Conservation (phyloP, 352 stramenopile species). For the Phytopythium mirpurense region DNA sequence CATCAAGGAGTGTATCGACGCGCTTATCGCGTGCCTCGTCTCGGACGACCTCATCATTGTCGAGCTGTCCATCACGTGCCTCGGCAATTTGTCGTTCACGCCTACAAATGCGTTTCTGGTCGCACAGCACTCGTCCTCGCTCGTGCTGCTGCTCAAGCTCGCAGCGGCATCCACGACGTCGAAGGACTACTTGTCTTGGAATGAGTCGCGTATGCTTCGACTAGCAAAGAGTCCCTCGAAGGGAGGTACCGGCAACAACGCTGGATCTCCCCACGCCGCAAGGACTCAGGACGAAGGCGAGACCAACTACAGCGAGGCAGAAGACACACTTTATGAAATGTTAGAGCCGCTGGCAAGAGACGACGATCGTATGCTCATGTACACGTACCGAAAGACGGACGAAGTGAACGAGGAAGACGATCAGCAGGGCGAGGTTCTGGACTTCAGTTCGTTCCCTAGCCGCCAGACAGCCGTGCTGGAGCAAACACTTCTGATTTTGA, state of each 20-base stretch:
- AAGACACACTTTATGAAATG: conserved; percentile 4
- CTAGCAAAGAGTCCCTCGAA: conserved; percentile 12
- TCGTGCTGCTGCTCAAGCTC: conserved; percentile 45
- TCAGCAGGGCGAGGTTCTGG: conserved; percentile 17
- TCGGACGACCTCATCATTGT: conserved; percentile 60
- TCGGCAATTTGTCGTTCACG: conserved; percentile 67
- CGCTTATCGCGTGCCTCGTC: conserved; percentile 41
- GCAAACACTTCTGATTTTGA: conserved; percentile 59
- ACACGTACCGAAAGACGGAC: conserved; percentile 11
- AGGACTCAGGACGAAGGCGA: conserved; percentile 2
- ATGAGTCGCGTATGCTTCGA: conserved; percentile 20
- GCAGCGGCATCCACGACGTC: conserved; percentile 30
- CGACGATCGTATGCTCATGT: conserved; percentile 4
- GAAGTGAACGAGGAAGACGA: conserved; percentile 8
- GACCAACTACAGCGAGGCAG: conserved; percentile 4
- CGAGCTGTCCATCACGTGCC: conserved; percentile 50
- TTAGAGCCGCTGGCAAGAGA: conserved; percentile 1
- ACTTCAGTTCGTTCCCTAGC: conserved; percentile 56
- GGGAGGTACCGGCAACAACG: background rate
- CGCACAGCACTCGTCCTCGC: conserved; percentile 23
- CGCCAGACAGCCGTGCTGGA: conserved; percentile 56
- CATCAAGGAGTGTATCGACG: conserved; percentile 44
- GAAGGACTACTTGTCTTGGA: conserved; percentile 54
- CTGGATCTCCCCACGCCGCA: background rate
- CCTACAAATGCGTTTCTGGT: conserved; percentile 40